Evolutionary conservation across 78 protist species (phyloP).

Genomic region (Dictyostelium capitatum): DNA sequence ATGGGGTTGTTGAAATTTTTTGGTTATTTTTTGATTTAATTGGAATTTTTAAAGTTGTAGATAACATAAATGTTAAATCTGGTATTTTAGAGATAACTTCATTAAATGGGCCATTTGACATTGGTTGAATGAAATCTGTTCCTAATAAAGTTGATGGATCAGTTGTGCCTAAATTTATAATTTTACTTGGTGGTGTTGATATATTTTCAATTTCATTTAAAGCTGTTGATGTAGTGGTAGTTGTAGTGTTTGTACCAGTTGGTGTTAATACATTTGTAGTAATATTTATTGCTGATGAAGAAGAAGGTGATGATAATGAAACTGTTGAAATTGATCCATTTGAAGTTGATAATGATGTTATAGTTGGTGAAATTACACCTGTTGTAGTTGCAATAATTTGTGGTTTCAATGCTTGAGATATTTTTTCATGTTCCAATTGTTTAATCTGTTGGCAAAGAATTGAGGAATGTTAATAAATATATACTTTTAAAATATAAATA

Average conservation of each 20-base stretch:
- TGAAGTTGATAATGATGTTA: neutral
- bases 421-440: constrained; percentile 52
- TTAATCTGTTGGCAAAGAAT: constrained; percentile 9
- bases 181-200: constrained; percentile 32
- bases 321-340: neutral
- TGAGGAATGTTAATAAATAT: neutral
- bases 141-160: constrained; percentile 44
- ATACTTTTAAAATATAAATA: neutral
- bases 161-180: constrained; percentile 22
- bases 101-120: constrained; percentile 23
- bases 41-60: constrained; percentile 36
- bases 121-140: neutral
- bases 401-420: constrained; percentile 60
- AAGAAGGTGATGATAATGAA: neutral
- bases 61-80: constrained; percentile 53
- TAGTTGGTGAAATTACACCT: neutral
- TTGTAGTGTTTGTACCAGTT: neutral
- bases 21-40: neutral
- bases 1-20: constrained; percentile 42
- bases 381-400: neutral
- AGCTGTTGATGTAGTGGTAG: neutral
- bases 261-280: neutral
- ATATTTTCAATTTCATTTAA: constrained; percentile 19
- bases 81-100: constrained; percentile 67
- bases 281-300: neutral